Evolutionary conservation across 176 grass and related monocot species (phyloP), one percentile per base, ranked within the genome.

Genomic region (Zizania latifolia): DNA sequence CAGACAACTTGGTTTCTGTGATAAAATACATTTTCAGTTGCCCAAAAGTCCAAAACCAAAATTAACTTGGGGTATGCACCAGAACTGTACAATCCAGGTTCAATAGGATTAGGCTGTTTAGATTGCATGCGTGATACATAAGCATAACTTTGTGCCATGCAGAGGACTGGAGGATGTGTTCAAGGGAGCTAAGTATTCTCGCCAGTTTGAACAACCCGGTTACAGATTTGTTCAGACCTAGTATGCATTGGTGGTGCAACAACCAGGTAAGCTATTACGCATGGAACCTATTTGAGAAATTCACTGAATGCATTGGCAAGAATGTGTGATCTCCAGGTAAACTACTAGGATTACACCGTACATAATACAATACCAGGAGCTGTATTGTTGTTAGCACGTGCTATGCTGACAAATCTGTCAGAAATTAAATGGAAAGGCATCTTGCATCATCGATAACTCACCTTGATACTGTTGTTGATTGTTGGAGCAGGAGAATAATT

Each of bases 391-490:
- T 38, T 11, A 26, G 36, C 24, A 12, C 9, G 46, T 14, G 4
- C 15, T 77, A 28, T 21, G 15, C 31, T 61, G 33, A 15, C 22
- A 26, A 28, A 75, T 26, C 1, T 29, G 9, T 31, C 2, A 70
- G 39, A 12, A 36, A 62, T 70, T 17, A 70, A 70, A 61, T 16
- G 35, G 27, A 16, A 16, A 55, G 78, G 3, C 46, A 65, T 34
- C 30, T 38, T 17, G 28, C 51, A 74, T 58, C 39, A 24, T 29
- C 51, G 68, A 59, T 8, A 74, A 71, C 72, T 66, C 44, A 93
- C 90, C 92, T 96, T 96, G 65, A 96, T 96, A 56, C 93, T 92
- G 65, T 96, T 96, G 71, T 96, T 96, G 58, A 96, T 96, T 72
- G 93, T 96, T 66, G 93, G 93, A 15, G 80, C 65, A 74, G 93